A percentile compares a stretch with the other conserved stretches of the same genome.
Conservation (phyloP, 2,329 filamentous ascomycete species). For the Trichoderma brevicompactum region DNA sequence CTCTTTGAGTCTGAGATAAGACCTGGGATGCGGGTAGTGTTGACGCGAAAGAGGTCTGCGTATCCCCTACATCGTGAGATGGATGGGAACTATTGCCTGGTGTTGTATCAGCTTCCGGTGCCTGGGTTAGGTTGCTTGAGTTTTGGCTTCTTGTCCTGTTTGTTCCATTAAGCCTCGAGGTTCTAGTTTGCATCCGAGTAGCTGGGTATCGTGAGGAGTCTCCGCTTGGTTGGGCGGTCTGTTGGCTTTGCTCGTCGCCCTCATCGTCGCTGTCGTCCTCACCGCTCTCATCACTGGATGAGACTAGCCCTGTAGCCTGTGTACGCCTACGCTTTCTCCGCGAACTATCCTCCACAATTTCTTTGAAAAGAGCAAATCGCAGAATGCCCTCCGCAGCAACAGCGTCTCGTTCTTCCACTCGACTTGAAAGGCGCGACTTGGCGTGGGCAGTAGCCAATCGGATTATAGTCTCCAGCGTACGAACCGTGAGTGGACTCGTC, state of each 20-base stretch:
- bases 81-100: constrained; percentile 38
- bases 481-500: constrained; percentile 93
- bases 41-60: constrained; percentile 72
- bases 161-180: constrained; percentile 40
- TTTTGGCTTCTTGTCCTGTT: constrained; percentile 7
- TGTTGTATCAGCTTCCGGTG: constrained; percentile 46
- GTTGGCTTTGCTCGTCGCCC: constrained; percentile 61
- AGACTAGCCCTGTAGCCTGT: constrained; percentile 57
- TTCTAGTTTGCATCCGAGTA: constrained; percentile 30
- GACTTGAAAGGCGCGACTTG: constrained; percentile 83
- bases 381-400: constrained; percentile 86
- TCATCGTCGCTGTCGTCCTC: constrained; percentile 62
- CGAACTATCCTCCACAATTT: constrained; percentile 80
- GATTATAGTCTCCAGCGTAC: constrained; percentile 97
- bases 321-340: constrained; percentile 82
- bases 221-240: constrained; percentile 55
- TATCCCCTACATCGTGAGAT: constrained; percentile 48
- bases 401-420: constrained; percentile 89
- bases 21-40: constrained; percentile 78
- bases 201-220: constrained; percentile 40
- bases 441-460: constrained; percentile 95
- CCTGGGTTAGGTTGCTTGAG: constrained; percentile 34
- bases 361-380: constrained; percentile 95
- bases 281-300: constrained; percentile 61
- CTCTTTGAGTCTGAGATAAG: constrained; percentile 50